Conservation (phyloP, 2,329 filamentous ascomycete species). For the Ceratocystis albifundus region DNA sequence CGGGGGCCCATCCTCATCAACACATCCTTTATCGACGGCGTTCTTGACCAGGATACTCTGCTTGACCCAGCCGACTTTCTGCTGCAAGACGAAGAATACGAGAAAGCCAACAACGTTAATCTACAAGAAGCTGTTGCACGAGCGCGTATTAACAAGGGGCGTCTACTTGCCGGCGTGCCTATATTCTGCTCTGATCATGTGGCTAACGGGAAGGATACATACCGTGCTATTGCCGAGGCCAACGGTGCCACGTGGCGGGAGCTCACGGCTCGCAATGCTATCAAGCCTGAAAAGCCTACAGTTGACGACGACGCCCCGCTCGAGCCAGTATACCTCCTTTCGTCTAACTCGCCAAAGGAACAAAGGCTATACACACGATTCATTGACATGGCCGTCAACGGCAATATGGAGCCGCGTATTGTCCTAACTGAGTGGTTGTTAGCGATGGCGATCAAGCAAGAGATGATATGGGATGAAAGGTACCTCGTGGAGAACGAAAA, state of each 20-base stretch:
- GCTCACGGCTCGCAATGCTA: constrained; percentile 62
- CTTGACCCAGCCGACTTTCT: constrained; percentile 53
- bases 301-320: constrained; percentile 48
- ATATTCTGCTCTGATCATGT: constrained; percentile 79
- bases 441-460: constrained; percentile 78
- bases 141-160: constrained; percentile 64
- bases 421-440: constrained; percentile 84
- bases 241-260: constrained; percentile 77
- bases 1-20: constrained; percentile 67
- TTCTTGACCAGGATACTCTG: constrained; percentile 55
- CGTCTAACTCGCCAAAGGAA: constrained; percentile 54
- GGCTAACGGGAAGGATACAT: constrained; percentile 70
- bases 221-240: constrained; percentile 70
- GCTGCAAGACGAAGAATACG: constrained; percentile 60
- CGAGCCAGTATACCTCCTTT: constrained; percentile 75
- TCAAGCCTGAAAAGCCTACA: constrained; percentile 48
- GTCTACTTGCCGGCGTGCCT: constrained; percentile 60
- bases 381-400: constrained; percentile 61
- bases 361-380: constrained; percentile 69
- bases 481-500: constrained; percentile 40
- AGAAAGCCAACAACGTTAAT: constrained; percentile 58
- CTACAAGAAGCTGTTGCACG: constrained; percentile 56
- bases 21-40: constrained; percentile 66
- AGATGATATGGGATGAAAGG: constrained; percentile 54
- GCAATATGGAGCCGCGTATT: constrained; percentile 68